Base-by-base conservation (phyloP, 2,329 filamentous ascomycete species). In the Arthrobotrys pseudoclavata region DNA sequence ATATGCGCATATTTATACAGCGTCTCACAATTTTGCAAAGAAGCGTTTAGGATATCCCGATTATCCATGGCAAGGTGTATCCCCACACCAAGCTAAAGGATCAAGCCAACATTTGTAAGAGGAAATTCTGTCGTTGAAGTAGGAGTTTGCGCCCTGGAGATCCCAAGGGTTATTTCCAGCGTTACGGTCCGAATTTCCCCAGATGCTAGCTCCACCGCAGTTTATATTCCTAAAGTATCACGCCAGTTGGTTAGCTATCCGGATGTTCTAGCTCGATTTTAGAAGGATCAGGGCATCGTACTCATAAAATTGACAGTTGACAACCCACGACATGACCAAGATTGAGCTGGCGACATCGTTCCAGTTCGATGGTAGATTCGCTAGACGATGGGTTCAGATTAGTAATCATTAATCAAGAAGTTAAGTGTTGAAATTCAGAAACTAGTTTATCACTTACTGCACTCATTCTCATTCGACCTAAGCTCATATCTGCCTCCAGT, bases 81-180 rank as follows among this genome's bases (percentile, higher is more conserved):
- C 50, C 12, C 64, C 64, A 68, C 64, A 68, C 20, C 22, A 68
- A 22, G 50, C 1, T 5, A 68, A 9, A 31, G 64, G 64, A 47
- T 68, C 64, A 15, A 24, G 34, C 64, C 64, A 68, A n/a, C 64
- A 68, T 24, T 68, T 68, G 10, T 31, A 68, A 6, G 64, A 68
- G 2, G 48, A 55, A 13, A 68, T 55, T 50, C 22, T 55, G 9
- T 68, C 26, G 22, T 68, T 34, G 24, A 68, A 68, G 24, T 40
- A 55, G 24, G 64, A 68, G n/a, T 68, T 68, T 18, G 50, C 64
- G 5, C 64, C 64, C 15, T 68, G 64, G 20, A 68, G 29, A 24
- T 63, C 60, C 60, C 60, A 63, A 20, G 40, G n/a, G 29, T 37
- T 37, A 20, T 24, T 10, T 15, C 60, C 60, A 10, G 31, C 22